Base-by-base conservation (phyloP, 2,329 filamentous ascomycete genomes). In the Reticulascus tulasneorum region DNA sequence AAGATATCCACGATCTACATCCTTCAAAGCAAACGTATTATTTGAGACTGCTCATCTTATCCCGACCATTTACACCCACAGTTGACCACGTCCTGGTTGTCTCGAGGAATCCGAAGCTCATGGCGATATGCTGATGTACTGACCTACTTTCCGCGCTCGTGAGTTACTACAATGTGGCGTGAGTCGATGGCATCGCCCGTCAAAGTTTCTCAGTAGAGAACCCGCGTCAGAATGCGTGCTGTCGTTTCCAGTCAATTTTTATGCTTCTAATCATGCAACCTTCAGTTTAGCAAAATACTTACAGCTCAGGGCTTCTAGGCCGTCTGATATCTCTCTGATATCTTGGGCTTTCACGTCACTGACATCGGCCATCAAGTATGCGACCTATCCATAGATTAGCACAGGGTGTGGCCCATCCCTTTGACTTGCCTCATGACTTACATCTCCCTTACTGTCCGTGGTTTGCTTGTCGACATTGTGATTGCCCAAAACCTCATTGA, bases 391-490 rank as follows among this genome's bases (percentile, higher is more conserved):
- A 35, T 20, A 10, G 10, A 31, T 59, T 34, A 58, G 48, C 19
- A 35, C 18, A 4, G 9, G 17, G 6, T 10, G 25, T 11, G 6
- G 18, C n/a, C 18, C 7, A 35, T 9, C n/a, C n/a, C 23, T 20
- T 33, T 19, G n/a, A 7, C 10, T 23, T n/a, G 6, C 10, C 9
- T 16, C 7, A 10, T 6, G 15, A 50, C 75, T 47, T 65, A 86
- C 83, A 59, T 97, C 91, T 50, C 89, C 91, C 68, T 84, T 84
- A 65, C 86, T 94, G 62, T 97, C 93, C 33, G 87, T 93, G 71
- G 94, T 97, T 67, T 98, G 93, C 74, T 97, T 97, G 69, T 96
- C 91, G 51, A 98, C 90, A 62, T 98, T 98, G 71, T 98, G 90
- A 54, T 94, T 82, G 27, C 85, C 86, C 30, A 98, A 75, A 45